Base-by-base conservation (phyloP, 495 filamentous ascomycete species). In the Lepidopterella palustris region DNA sequence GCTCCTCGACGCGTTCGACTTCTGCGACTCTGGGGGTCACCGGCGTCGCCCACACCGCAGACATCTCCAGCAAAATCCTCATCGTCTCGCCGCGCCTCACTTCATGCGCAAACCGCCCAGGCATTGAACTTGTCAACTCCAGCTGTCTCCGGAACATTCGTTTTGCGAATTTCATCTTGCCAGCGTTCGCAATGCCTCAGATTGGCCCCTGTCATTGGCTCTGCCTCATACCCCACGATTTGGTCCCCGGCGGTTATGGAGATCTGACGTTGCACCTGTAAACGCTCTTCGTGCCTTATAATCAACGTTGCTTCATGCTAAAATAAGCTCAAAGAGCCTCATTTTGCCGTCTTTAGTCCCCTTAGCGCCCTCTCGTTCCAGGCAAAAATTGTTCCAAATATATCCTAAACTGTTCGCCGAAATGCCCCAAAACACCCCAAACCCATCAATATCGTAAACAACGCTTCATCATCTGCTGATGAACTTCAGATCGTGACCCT, bases 361-460 rank as follows among this genome's bases (percentile, higher is more conserved):
- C 5, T 50, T 50, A 50, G 47, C 47, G 47, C 47, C 23, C 47
- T 8, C 0, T 6, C 21, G 47, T 50, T 24, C 24, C 47, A 50
- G 26, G 26, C 47, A 50, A 24, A 24, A 50, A 50, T 24, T 24
- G 20, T 50, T 21, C 47, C 47, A 50, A 50, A 50, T 24, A 24
- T 50, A 50, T 27, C 47, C n/a, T 15, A 3, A 25, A 24, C 47
- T 5, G 25, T 18, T 18, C 23, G 3, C 28, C 3, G 13, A 58
- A 50, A 15, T 58, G 40, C 63, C 58, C 53, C 53, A 48, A 65
- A 61, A 32, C 58, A 20, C 4, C 59, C 26, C 20, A 25, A 61
- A 27, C n/a, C 21, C 28, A 45, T 10, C 27, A 18, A 6, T 20
- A 11, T 39, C 35, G 5, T 40, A 18, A 25, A 31, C 28, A 55